Base-by-base conservation (phyloP, 768 basidiomycete species). In the Podaxis rugospora region DNA sequence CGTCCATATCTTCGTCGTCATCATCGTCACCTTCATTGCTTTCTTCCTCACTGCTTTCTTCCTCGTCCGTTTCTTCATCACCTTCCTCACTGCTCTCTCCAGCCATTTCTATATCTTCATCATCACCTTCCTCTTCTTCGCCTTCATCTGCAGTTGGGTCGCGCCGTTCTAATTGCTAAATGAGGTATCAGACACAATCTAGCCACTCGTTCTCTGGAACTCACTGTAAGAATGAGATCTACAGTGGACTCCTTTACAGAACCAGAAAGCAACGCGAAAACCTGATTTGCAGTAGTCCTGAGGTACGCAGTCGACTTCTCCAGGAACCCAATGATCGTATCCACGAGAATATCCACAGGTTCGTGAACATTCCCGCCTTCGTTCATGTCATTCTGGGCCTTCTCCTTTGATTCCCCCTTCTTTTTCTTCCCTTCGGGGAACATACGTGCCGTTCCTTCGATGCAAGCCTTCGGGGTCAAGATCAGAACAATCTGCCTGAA, bases 301-400 rank as follows among this genome's bases (percentile, higher is more conserved):
- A 90, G 80, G 70, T 90, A 95, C 42, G 87, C 83, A 4, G 88
- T 90, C 2, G 88, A 87, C 61, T 89, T 84, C 70, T 98, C 94
- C 39, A 99, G 74, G 68, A 92, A 89, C 5, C 93, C 93, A 51
- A 99, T 92, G 53, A 98, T 84, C n/a, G 83, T 81, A 69, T 98
- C 95, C 36, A 95, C 86, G 42, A 98, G 80, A 47, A 94, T 74
- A 63, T 97, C 94, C 57, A 95, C 84, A 0, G 94, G 87, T 51
- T 83, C 82, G 1, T 62, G 46, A 25, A 53, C 50, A 9, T 53
- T 57, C 11, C 66, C 69, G 10, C 36, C 52, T 16, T 59, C 35
- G 64, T 78, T 78, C 62, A 74, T 77, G 16, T 70, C 63, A 64
- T 82, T 81, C 66, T 79, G 79, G 13, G 71, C 62, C 61, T 75